These are phyloP conservation scores for Chenopodium formosanum DNA, from an alignment of 148 eudicot genomes.

Conservation along the genomic window DNA sequence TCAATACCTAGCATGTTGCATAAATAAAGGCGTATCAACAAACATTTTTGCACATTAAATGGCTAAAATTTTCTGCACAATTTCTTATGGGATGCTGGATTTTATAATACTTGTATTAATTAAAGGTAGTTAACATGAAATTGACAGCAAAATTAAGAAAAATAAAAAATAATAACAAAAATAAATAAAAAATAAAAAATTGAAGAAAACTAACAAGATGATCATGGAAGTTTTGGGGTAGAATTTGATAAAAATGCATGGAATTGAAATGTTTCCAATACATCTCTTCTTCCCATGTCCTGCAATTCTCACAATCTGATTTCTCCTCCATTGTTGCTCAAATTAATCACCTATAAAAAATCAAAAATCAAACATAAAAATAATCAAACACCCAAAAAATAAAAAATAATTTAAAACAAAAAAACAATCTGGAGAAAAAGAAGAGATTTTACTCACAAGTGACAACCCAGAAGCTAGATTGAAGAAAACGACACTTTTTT, in stretches of 20 bases:
- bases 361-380: background rate
- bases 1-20: too few relatives aligned
- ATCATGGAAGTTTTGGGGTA: conserved; percentile 25
- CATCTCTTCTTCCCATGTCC: conserved; percentile 31
- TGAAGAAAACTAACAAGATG: conserved; percentile 25
- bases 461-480: background rate
- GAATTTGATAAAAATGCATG: conserved; percentile 28
- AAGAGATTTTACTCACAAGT: background rate
- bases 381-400: background rate
- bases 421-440: background rate
- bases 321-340: conserved; percentile 11
- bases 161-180: background rate
- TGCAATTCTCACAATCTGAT: conserved; percentile 8
- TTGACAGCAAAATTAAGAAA: background rate
- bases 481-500: background rate
- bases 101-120: background rate
- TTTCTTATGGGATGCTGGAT: background rate
- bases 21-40: background rate
- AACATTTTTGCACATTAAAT: background rate
- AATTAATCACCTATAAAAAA: background rate
- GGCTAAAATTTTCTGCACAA: background rate
- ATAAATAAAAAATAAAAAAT: background rate
- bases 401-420: background rate
- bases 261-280: conserved; percentile 35
- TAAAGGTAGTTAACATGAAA: background rate